Base-by-base conservation (phyloP, 202 grass and related monocot species). In the Eragrostis tef region DNA sequence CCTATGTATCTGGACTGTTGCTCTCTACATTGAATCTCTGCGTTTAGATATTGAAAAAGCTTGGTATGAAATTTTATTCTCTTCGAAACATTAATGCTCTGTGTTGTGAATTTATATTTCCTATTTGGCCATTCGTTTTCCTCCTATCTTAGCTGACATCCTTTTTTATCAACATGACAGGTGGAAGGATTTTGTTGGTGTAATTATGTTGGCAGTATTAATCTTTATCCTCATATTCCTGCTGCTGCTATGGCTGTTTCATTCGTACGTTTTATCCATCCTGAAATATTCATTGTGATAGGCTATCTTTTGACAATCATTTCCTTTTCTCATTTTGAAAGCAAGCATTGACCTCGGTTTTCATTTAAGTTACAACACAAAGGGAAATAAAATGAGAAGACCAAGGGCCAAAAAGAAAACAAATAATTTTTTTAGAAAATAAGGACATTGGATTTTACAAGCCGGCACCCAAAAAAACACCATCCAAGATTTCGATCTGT, bases 111-210 rank as follows among this genome's bases (percentile, higher is more conserved):
- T 82, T 45, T 79, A 75, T 79, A 54, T 73, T 85, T 87, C 69
- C 48, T 57, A 19, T 83, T 87, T 54, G 53, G 59, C 47, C 75
- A 7, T 82, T 19, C 6, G 44, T 61, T 63, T 81, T 41, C 25
- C n/a, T 58, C 11, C 67, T 50, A 66, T 42, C 42, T 60, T 65
- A 62, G 83, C 29, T 83, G 44, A 84, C 36, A 10, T 59, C 22
- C 68, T 86, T 54, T 34, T 85, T 83, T 74, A 27, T 77, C 43
- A 73, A 51, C 39, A 53, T 74, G 54, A 73, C 81, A 99, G 96
- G 96, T 99, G 96, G 96, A 91, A 93, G 85, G 83, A 96, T 80
- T 93, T 96, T 89, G 75, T 93, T 90, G 83, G 81, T 44, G 85
- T 95, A 85, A 68, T 96, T 45, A 26, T 93, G 39, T 61, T 99